phyloP scores from a whole-genome alignment of 2,329 filamentous ascomycete genomes.

The Fusarium pilosicola region DNA sequence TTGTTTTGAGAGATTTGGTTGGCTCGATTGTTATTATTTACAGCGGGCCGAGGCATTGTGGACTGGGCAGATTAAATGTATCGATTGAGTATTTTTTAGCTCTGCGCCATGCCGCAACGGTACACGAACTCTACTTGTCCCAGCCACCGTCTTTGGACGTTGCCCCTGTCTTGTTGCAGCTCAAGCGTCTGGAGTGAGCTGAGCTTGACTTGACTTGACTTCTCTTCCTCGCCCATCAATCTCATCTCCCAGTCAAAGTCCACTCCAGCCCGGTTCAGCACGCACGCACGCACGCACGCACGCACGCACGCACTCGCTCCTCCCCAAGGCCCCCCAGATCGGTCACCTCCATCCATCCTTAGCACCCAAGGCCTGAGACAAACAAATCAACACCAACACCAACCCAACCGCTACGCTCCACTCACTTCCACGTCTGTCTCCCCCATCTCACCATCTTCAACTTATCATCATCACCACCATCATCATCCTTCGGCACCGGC shows the following conservation, averaged over 20 bases:
- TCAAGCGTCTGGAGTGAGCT: conserved; percentile 29
- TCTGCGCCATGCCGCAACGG: neutral
- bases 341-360: conserved; percentile 16
- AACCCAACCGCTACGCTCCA: conserved; percentile 37
- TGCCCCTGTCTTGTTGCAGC: conserved; percentile 32
- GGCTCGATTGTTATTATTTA: conserved; percentile 17
- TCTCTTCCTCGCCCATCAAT: conserved; percentile 10
- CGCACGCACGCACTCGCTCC: neutral
- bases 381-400: conserved; percentile 39
- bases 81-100: neutral
- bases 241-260: conserved; percentile 32
- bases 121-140: conserved; percentile 27
- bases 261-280: conserved; percentile 1
- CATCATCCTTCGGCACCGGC: conserved; percentile 30
- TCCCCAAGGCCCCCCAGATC: conserved; percentile 9
- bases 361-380: conserved; percentile 19
- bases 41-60: conserved; percentile 34
- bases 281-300: neutral
- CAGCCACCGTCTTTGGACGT: conserved; percentile 28
- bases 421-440: conserved; percentile 35
- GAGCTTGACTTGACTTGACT: conserved; percentile 16
- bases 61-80: conserved; percentile 11
- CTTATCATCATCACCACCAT: conserved; percentile 31
- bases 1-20: conserved; percentile 7
- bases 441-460: conserved; percentile 39